Conservation (phyloP, 345 rosid species). For the Linum trigynum region DNA sequence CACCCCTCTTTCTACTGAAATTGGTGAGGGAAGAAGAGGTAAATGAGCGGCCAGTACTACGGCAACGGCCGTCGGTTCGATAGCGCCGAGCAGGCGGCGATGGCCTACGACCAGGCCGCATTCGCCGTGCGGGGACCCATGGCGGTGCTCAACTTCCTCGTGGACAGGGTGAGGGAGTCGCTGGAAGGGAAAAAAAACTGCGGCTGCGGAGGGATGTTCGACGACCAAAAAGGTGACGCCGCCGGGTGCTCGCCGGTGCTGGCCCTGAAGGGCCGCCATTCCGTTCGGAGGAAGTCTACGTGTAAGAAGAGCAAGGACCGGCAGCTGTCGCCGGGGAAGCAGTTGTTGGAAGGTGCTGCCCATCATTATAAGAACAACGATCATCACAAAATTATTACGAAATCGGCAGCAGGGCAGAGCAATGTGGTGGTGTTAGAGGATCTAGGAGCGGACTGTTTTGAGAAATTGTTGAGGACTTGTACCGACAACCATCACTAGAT, state of each 20-base stretch:
- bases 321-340: background rate
- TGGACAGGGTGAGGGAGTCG: constrained; percentile 32
- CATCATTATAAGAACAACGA: no score
- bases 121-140: background rate
- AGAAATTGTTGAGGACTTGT: constrained; percentile 21
- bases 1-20: no score
- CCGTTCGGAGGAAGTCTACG: constrained; percentile 28
- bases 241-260: constrained; percentile 36
- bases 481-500: background rate
- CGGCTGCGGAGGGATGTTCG: constrained; percentile 2
- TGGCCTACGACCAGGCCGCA: background rate
- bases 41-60: no score
- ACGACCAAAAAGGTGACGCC: constrained; percentile 13
- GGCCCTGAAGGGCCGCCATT: constrained; percentile 33
- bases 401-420: background rate
- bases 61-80: no score
- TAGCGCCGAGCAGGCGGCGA: background rate
- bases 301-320: constrained; percentile 8
- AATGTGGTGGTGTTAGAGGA: constrained; percentile 34
- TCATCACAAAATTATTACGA: no score
- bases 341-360: background rate
- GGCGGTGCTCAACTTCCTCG: constrained; percentile 1
- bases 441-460: constrained; percentile 33
- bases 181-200: constrained; percentile 25
- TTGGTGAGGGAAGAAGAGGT: no score